Base-by-base conservation (phyloP, 306 rosid species). In the Acacia crassicarpa region DNA sequence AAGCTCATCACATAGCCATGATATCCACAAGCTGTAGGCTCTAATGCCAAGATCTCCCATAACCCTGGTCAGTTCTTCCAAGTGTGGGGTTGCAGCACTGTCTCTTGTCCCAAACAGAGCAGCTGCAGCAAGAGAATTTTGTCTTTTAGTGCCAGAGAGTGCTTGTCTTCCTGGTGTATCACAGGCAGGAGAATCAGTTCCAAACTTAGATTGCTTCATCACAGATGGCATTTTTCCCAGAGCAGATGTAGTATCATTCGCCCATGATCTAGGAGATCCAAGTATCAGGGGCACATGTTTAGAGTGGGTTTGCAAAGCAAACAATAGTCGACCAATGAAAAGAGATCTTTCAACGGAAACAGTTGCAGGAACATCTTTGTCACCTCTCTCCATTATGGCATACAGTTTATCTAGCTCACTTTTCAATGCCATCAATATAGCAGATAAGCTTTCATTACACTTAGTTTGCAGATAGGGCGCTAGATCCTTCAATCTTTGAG, bases 241-340 rank as follows among this genome's bases (percentile, higher is more conserved):
- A 13, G 85, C 65, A 81, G 93, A 89, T 74, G 85, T 71, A 66
- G 75, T 82, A 80, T 87, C 94, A 81, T 82, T 88, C 41, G 85
- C 85, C 99, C 99, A 95, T 76, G 85, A 95, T 85, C 94, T 89
- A 54, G 98, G 96, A 38, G 99, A 88, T 81, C 94, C 98, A 81
- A 95, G 94, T 83, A 95, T 79, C 81, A 93, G 85, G 38, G 96
- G 94, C 73, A 95, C 90, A 83, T 95, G 97, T 79, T 83, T 92
- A 67, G 95, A 93, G 90, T 95, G 97, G 84, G 84, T 87, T 79
- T 87, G 97, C 82, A 95, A 91, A 68, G 99, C 96, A 90, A 92
- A 95, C 91, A 95, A 80, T 67, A 93, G 87, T 69, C 98, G 90
- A 76, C 99, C 99, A 77, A 91, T 89, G 90, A 95, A 95, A 85